A percentile compares a stretch with the other conserved stretches of the same genome.
These are phyloP conservation scores for Lactarius hengduanensis DNA, from an alignment of 768 basidiomycete genomes.

Conservation along the genomic window DNA sequence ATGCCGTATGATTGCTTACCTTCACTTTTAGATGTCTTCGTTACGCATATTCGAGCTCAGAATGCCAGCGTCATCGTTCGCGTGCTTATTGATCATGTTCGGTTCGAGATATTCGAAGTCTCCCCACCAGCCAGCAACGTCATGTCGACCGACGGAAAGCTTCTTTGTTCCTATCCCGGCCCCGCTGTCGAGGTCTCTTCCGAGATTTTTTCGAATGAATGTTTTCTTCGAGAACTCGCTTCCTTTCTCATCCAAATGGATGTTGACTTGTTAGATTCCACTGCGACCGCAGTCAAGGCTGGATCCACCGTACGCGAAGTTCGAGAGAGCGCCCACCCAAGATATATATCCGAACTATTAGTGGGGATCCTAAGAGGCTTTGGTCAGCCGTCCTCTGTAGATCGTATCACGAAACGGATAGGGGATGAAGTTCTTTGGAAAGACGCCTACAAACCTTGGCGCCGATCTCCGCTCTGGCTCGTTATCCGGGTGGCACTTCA, in stretches of 20 bases:
- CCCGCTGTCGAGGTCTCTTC: constrained; percentile 41
- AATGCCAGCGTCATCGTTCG: constrained; percentile 15
- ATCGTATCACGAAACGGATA: constrained; percentile 16
- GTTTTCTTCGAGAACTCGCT: neutral
- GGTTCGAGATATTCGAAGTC: constrained; percentile 41
- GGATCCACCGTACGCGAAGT: neutral
- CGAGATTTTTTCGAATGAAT: neutral
- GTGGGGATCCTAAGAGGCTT: constrained; percentile 30
- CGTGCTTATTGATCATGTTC: neutral
- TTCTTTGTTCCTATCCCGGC: constrained; percentile 35
- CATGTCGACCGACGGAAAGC: constrained; percentile 41
- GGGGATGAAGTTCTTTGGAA: neutral
- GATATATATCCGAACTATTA: neutral
- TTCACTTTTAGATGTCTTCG: constrained; percentile 8
- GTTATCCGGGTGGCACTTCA: constrained; percentile 40
- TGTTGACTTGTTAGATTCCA: neutral
- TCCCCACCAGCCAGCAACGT: constrained; percentile 40
- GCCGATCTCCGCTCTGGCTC: neutral
- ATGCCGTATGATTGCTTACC: neutral
- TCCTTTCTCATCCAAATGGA: constrained; percentile 1
- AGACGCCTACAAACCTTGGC: constrained; percentile 31
- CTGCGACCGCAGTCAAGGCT: constrained; percentile 26
- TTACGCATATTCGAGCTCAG: constrained; percentile 16
- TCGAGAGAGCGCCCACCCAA: neutral
- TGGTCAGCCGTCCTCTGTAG: constrained; percentile 34